Conservation (phyloP, 2,329 filamentous ascomycete species). For the Sporothrix globosa region DNA sequence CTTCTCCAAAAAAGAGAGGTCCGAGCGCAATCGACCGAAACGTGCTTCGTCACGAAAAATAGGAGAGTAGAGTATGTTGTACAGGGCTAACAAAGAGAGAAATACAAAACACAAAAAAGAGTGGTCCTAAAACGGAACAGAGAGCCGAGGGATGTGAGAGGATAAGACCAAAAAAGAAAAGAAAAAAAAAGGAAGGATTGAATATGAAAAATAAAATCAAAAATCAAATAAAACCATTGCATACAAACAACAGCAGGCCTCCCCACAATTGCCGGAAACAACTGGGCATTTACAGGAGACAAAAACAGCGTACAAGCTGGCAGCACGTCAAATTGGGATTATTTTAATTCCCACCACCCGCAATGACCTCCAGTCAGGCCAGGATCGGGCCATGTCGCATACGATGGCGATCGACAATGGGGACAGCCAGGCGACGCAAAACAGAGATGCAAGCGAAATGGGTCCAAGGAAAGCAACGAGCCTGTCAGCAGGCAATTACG, state of each 20-base stretch:
- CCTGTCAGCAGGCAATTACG: too few relatives aligned
- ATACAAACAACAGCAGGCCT: too few relatives aligned
- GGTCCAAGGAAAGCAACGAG: slow-evolving; percentile 1
- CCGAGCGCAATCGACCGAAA: slow-evolving; percentile 31
- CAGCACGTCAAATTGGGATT: neutral
- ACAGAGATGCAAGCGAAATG: neutral
- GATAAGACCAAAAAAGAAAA: neutral
- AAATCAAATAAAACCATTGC: too few relatives aligned
- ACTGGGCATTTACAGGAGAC: neutral
- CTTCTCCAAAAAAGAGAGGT: slow-evolving; percentile 7
- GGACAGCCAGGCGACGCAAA: neutral
- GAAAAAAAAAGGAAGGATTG: neutral
- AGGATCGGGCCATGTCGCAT: neutral
- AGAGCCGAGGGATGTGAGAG: neutral
- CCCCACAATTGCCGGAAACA: neutral
- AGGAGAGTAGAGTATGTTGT: neutral
- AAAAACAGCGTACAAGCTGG: too few relatives aligned
- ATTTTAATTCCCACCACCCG: neutral
- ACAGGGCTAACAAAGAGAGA: neutral
- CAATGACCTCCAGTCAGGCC: neutral
- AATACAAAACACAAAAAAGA: neutral
- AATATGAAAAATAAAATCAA: too few relatives aligned
- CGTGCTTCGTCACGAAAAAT: slow-evolving; percentile 26
- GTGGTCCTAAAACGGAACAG: neutral
- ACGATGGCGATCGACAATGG: slow-evolving; percentile 6